Evolutionary conservation across 192 early-diverging fungal genomes (phyloP), one percentile per base, ranked within the genome.

Genomic region (Lobosporangium transversale): DNA sequence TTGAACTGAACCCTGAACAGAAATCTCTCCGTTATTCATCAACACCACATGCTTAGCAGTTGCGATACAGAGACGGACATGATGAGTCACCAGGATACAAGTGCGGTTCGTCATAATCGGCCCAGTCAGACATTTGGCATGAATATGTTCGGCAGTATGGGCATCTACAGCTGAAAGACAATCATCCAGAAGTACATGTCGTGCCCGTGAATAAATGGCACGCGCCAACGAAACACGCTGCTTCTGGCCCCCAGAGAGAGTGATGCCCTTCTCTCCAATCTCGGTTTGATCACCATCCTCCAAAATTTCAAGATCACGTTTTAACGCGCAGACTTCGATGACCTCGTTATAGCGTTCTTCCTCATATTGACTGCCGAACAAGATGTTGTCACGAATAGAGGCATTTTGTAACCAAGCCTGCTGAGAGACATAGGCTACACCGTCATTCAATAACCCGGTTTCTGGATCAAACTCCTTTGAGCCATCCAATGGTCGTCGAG

Each of bases 61-160:
- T 4, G 79, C 61, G 37, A 90, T 73, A 40, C 89, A 90, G 18
- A 87, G 68, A 3, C 84, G 50, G 17, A 91, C 85, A 52, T 93
- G 89, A 67, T 97, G 96, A 0, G 94, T 94, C 30, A 97, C 94
- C 15, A 98, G 83, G 12, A 98, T 70, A 18, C 90, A 73, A 7
- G 96, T 97, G 10, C 93, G 84, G 35, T 86, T 87, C 3, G 66
- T 74, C 86, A 98, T 85, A 24, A 94, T 75, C 15, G 87, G 86
- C 30, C 85, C 85, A 18, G 86, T 69, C 56, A 97, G 62, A 58
- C 93, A 94, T 44, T 89, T 75, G 11, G 84, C 78, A 32, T 94
- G 85, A n/a, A 98, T 83, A 59, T 92, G 91, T 24, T 88, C 85
- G n/a, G 89, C 94, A 18, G 95, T 97, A 35, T 94, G 94, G 8